Evolutionary conservation across 768 basidiomycete species (phyloP).

Genomic region (Collybiopsis confluens): DNA sequence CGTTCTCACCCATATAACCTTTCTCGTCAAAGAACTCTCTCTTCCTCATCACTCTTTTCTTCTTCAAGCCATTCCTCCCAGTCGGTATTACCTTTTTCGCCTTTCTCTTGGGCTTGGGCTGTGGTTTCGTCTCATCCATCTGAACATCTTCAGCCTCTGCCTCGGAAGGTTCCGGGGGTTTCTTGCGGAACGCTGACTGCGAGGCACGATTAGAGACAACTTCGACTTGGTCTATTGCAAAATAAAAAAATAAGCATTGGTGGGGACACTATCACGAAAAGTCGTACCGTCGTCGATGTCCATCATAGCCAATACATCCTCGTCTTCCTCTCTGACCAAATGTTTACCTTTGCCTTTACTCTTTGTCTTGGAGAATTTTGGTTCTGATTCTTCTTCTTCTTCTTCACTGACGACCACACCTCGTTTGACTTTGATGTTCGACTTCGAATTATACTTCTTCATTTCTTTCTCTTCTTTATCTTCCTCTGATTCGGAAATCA

Average conservation of each 20-base stretch:
- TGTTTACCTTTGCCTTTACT: constrained; percentile 23
- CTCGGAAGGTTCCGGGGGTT: constrained; percentile 16
- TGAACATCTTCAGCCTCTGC: constrained; percentile 19
- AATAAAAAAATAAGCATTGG: neutral
- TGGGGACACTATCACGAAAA: neutral
- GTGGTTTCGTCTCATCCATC: constrained; percentile 28
- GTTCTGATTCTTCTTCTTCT: constrained; percentile 44
- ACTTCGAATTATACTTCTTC: constrained; percentile 2
- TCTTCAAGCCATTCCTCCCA: constrained; percentile 77
- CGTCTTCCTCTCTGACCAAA: constrained; percentile 36
- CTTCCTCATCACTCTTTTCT: constrained; percentile 60
- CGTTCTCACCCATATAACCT: constrained; percentile 65
- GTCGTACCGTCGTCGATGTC: constrained; percentile 70
- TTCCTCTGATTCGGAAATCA: constrained; percentile 9
- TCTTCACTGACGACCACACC: constrained; percentile 58
- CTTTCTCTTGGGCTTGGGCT: constrained; percentile 35
- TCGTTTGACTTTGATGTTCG: constrained; percentile 36
- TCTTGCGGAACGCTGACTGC: constrained; percentile 20
- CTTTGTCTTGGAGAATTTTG: constrained; percentile 27
- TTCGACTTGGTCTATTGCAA: constrained; percentile 21
- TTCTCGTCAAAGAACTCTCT: constrained; percentile 53
- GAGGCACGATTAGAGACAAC: constrained; percentile 21
- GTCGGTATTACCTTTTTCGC: constrained; percentile 63
- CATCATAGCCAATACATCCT: constrained; percentile 60
- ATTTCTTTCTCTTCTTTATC: constrained; percentile 23